These are phyloP conservation scores for Fragaria ananassa DNA, from an alignment of 306 rosid species.

Conservation along the genomic window DNA sequence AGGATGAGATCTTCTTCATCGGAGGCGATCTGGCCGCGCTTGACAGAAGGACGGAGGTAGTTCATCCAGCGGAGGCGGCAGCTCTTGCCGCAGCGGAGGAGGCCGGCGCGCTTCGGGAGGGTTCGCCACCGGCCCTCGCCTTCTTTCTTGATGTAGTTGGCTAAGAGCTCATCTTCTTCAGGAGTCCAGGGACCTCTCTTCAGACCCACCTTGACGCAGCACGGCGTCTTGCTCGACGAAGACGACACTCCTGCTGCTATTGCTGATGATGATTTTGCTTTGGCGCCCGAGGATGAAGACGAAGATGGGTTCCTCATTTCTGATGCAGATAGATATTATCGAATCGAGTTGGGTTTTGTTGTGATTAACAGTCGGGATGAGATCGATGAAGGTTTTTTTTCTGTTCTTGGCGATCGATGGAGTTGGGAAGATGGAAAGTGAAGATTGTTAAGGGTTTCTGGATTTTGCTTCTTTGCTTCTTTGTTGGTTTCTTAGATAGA, in stretches of 20 bases:
- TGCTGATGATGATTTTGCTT: neutral
- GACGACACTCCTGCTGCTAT: neutral
- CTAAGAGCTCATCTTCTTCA: slow-evolving; percentile 60
- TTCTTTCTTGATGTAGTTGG: slow-evolving; percentile 53
- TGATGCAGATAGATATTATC: neutral
- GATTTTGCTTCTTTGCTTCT: neutral
- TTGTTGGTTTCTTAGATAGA: neutral
- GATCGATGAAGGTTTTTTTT: neutral
- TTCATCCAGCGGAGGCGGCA: slow-evolving; percentile 97
- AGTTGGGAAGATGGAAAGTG: neutral
- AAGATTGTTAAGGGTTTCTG: neutral
- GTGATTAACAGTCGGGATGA: neutral
- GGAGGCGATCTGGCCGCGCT: slow-evolving; percentile 86
- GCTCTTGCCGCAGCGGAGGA: slow-evolving; percentile 87
- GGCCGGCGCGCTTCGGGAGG: slow-evolving; percentile 68
- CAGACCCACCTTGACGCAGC: slow-evolving; percentile 64
- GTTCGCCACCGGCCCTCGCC: slow-evolving; percentile 92
- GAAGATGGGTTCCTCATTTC: slow-evolving; percentile 21
- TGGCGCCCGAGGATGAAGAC: neutral
- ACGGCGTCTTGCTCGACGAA: slow-evolving; percentile 35
- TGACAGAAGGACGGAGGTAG: slow-evolving; percentile 83
- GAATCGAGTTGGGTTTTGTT: neutral
- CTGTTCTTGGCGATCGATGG: neutral
- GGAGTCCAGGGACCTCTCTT: slow-evolving; percentile 91
- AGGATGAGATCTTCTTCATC: slow-evolving; percentile 94